Percentiles rank a stretch among this genome's conserved stretches.
Conservation (phyloP, 352 stramenopile genomes). For the Phytophthora palmivora region DNA sequence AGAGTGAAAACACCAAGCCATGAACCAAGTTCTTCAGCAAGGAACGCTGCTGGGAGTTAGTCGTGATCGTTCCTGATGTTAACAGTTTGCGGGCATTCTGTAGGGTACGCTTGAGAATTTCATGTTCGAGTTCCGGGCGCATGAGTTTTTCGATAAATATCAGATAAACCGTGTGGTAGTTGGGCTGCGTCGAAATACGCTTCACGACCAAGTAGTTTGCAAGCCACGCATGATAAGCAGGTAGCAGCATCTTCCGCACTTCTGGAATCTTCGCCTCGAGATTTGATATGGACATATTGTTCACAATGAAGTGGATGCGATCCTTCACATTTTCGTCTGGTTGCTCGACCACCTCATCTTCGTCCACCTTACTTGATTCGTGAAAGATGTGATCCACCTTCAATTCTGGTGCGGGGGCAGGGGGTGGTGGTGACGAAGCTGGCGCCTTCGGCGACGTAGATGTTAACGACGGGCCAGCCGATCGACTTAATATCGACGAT, state of each 20-base stretch:
- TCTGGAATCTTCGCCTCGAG: constrained; percentile 97
- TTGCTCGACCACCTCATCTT: constrained; percentile 68
- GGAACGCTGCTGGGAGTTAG: constrained; percentile 97
- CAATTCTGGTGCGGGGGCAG: constrained; percentile 59
- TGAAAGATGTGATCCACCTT: constrained; percentile 89
- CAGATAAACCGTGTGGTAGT: constrained; percentile 98
- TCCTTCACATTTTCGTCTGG: constrained; percentile 92
- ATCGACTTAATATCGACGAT: constrained; percentile 52
- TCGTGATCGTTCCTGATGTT: constrained; percentile 98
- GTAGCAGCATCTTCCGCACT: constrained; percentile 94
- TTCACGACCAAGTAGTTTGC: constrained; percentile 99
- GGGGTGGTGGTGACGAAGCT: constrained; percentile 50
- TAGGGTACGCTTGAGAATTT: constrained; percentile 96
- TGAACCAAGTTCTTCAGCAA: constrained; percentile 98
- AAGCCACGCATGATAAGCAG: constrained; percentile 97
- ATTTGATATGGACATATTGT: constrained; percentile 99
- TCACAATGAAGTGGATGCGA: constrained; percentile 99
- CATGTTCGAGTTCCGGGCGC: constrained; percentile 90
- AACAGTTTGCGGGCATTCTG: constrained; percentile 96
- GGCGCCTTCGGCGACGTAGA: constrained; percentile 49
- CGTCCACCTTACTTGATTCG: constrained; percentile 65
- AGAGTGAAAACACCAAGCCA: constrained; percentile 99
- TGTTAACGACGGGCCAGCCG: constrained; percentile 54
- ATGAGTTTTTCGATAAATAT: constrained; percentile 98
- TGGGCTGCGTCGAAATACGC: constrained; percentile 98